Conservation (phyloP, 2,329 filamentous ascomycete genomes). For the Monilinia polystroma region DNA sequence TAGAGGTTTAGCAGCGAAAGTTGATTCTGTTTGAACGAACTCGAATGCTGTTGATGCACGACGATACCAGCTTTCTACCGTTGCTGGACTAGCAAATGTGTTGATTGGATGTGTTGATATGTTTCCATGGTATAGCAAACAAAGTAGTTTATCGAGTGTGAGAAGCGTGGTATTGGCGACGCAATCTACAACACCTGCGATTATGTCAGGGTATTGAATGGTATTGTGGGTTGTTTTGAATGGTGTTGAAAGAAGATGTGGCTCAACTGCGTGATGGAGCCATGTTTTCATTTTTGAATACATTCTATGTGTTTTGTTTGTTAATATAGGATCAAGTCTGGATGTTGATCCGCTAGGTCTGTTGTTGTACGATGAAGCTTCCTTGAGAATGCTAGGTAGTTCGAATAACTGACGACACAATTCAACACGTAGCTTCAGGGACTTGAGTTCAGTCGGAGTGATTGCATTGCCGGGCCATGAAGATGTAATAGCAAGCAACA, state of each 20-base stretch:
- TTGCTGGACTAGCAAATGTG: background rate
- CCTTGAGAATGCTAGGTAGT: background rate
- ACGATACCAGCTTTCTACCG: slow-evolving; percentile 5
- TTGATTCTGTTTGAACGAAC: slow-evolving; percentile 4
- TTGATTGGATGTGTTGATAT: background rate
- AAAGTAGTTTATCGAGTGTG: slow-evolving; percentile 6
- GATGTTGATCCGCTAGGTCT: background rate
- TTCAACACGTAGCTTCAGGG: slow-evolving; percentile 2
- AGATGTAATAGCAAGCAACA: background rate
- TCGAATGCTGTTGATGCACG: slow-evolving; percentile 12
- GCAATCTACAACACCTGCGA: slow-evolving; percentile 17
- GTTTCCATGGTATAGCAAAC: slow-evolving; percentile 6
- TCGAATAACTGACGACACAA: background rate
- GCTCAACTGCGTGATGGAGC: background rate
- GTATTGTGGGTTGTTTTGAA: too few species aligned
- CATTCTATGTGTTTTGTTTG: background rate
- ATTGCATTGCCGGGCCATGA: slow-evolving; percentile 3
- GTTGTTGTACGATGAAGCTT: background rate
- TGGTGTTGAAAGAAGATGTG: background rate
- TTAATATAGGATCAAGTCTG: background rate
- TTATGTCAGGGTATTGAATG: slow-evolving; percentile 3
- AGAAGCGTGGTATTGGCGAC: slow-evolving; percentile 11
- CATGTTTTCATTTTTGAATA: background rate
- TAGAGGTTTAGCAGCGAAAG: slow-evolving; percentile 3
- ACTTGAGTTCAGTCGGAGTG: background rate